Evolutionary conservation across 2,329 filamentous ascomycete genomes (phyloP).

Genomic region (Fusarium verrucosum): DNA sequence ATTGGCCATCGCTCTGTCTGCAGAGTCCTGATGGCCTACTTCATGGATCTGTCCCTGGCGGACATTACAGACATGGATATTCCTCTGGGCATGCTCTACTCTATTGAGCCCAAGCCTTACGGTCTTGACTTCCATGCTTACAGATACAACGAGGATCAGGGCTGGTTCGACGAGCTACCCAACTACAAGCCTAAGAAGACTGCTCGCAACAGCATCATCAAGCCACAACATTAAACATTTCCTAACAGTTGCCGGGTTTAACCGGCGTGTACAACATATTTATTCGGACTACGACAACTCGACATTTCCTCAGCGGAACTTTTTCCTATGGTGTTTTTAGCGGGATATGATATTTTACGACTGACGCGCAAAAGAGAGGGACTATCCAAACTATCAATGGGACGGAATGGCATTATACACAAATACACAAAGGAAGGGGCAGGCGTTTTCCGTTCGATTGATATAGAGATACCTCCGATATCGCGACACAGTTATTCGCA

Average conservation of each 20-base stretch:
- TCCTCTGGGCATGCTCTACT: constrained; percentile 91
- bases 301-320: not conserved
- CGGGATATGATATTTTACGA: constrained; percentile 34
- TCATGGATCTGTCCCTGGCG: constrained; percentile 88
- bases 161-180: constrained; percentile 87
- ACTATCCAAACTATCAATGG: constrained; percentile 43
- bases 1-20: constrained; percentile 93
- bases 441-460: constrained; percentile 46
- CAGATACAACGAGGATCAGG: constrained; percentile 79
- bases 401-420: constrained; percentile 40
- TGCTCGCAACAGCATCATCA: constrained; percentile 46
- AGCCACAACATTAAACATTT: constrained; percentile 6
- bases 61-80: constrained; percentile 96
- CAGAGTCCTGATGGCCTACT: constrained; percentile 93
- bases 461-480: constrained; percentile 44
- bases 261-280: constrained; percentile 39
- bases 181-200: constrained; percentile 77
- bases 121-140: constrained; percentile 98
- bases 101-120: constrained; percentile 96
- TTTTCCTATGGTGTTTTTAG: constrained; percentile 37
- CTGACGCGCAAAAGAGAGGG: constrained; percentile 39
- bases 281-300: constrained; percentile 10
- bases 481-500: constrained; percentile 35
- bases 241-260: constrained; percentile 1
- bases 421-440: constrained; percentile 35